Conservation (phyloP, 441 rosid genomes). For the Kokia cookei region DNA sequence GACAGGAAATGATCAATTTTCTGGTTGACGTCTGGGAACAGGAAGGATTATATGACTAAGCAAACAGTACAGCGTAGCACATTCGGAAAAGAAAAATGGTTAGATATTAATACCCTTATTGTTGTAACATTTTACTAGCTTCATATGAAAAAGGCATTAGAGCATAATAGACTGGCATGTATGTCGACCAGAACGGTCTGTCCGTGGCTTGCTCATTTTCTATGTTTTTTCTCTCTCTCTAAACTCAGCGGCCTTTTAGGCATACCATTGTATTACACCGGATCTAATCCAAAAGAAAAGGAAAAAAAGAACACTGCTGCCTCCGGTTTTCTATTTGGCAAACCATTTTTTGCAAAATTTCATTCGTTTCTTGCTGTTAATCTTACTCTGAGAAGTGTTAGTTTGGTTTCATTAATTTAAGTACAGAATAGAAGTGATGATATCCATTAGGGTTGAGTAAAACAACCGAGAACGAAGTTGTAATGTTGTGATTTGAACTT, state of each 20-base stretch:
- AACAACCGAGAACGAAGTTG: too few relatives aligned
- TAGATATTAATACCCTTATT: conserved; percentile 3
- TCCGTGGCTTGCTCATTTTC: background rate
- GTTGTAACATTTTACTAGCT: conserved; percentile 15
- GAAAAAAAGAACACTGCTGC: background rate
- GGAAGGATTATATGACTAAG: conserved; percentile 78
- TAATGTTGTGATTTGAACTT: too few relatives aligned
- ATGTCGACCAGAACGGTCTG: conserved; percentile 21
- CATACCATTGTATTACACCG: conserved; percentile 14
- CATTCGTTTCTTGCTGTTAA: too few relatives aligned
- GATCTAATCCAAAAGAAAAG: background rate
- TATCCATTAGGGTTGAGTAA: too few relatives aligned
- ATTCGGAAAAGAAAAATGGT: conserved; percentile 2
- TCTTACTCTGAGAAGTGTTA: too few relatives aligned
- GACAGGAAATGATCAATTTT: conserved; percentile 91
- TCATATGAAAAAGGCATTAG: background rate
- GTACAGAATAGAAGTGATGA: too few relatives aligned
- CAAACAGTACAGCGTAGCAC: background rate
- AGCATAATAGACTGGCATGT: conserved; percentile 9
- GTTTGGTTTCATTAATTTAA: too few relatives aligned
- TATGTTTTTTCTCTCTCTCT: background rate
- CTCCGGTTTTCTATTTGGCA: background rate
- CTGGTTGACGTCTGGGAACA: conserved; percentile 89
- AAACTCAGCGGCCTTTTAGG: conserved; percentile 8
- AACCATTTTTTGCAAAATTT: too few relatives aligned